These are phyloP conservation scores for Candida schatavii DNA, from an alignment of 805 yeast species.

Conservation along the genomic window DNA sequence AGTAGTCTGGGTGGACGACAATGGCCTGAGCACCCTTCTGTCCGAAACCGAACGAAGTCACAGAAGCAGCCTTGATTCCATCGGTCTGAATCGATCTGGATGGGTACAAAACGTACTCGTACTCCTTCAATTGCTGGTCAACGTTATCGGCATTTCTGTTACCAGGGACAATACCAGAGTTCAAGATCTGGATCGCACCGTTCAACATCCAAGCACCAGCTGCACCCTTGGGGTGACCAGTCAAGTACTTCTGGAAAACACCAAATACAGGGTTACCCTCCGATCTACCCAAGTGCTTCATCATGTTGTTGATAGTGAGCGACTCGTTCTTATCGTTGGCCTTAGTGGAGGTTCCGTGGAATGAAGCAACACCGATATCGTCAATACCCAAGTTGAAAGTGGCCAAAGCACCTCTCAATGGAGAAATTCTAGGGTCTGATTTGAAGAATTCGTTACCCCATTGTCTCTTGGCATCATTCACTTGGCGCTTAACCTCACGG, in stretches of 20 bases:
- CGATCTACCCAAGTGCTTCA: constrained; percentile 91
- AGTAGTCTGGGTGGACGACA: constrained; percentile 88
- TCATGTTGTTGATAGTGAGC: constrained; percentile 86
- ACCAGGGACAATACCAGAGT: constrained; percentile 95
- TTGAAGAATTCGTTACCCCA: constrained; percentile 96
- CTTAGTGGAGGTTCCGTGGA: constrained; percentile 99
- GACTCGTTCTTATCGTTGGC: constrained; percentile 99
- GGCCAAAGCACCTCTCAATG: constrained; percentile 95
- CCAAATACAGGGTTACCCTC: constrained; percentile 98
- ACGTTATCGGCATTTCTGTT: constrained; percentile 98
- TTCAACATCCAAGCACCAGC: constrained; percentile 99
- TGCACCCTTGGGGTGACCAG: constrained; percentile 99
- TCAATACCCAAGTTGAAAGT: constrained; percentile 90
- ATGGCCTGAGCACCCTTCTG: constrained; percentile 98
- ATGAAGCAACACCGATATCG: constrained; percentile 93
- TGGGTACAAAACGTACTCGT: constrained; percentile 88
- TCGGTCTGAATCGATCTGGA: constrained; percentile 91
- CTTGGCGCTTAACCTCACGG: constrained; percentile 81
- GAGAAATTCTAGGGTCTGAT: constrained; percentile 91
- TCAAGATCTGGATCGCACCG: constrained; percentile 92
- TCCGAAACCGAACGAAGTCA: constrained; percentile 98
- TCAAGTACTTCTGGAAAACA: constrained; percentile 97
- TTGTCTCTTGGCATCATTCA: constrained; percentile 82
- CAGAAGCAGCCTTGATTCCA: constrained; percentile 95
- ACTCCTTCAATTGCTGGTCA: constrained; percentile 78